A percentile compares a stretch with the other conserved stretches of the same genome.
These are phyloP conservation scores for Lecanicillium sp. DNA, from an alignment of 2,329 filamentous ascomycete species.

Conservation along the genomic window DNA sequence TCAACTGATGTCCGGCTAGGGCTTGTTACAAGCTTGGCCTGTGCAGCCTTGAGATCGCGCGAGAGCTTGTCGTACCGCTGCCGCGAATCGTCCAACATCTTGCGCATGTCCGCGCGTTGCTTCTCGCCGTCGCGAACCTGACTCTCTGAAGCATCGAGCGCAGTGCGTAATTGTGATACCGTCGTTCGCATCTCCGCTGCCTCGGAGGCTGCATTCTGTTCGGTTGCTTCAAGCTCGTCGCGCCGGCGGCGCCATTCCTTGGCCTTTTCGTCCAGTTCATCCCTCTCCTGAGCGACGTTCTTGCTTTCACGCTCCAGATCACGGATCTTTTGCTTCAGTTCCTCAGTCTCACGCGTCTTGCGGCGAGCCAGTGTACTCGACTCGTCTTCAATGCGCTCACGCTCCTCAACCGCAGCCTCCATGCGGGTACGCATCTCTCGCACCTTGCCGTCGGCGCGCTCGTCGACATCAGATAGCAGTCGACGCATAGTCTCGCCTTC, in stretches of 20 bases:
- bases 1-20: slow-evolving; percentile 37
- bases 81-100: slow-evolving; percentile 70
- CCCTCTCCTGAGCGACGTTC: slow-evolving; percentile 63
- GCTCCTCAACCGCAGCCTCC: slow-evolving; percentile 86
- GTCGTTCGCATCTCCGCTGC: slow-evolving; percentile 67
- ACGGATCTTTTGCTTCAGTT: slow-evolving; percentile 68
- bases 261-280: slow-evolving; percentile 67
- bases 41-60: slow-evolving; percentile 52
- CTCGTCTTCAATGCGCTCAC: slow-evolving; percentile 88
- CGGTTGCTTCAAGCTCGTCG: slow-evolving; percentile 66
- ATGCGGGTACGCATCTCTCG: slow-evolving; percentile 84
- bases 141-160: slow-evolving; percentile 80
- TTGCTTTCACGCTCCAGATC: slow-evolving; percentile 75
- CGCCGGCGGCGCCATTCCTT: slow-evolving; percentile 66
- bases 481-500: slow-evolving; percentile 94
- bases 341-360: slow-evolving; percentile 76
- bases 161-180: slow-evolving; percentile 68
- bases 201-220: slow-evolving; percentile 64
- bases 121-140: slow-evolving; percentile 78
- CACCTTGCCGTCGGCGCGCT: slow-evolving; percentile 70
- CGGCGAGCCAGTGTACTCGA: slow-evolving; percentile 69
- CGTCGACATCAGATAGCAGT: slow-evolving; percentile 78
- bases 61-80: slow-evolving; percentile 71
- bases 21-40: slow-evolving; percentile 35
- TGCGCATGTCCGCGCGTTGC: slow-evolving; percentile 68